Evolutionary conservation across 768 basidiomycete genomes (phyloP), one percentile per base, ranked within the genome.

Genomic region (Phanerochaete carnosa): DNA sequence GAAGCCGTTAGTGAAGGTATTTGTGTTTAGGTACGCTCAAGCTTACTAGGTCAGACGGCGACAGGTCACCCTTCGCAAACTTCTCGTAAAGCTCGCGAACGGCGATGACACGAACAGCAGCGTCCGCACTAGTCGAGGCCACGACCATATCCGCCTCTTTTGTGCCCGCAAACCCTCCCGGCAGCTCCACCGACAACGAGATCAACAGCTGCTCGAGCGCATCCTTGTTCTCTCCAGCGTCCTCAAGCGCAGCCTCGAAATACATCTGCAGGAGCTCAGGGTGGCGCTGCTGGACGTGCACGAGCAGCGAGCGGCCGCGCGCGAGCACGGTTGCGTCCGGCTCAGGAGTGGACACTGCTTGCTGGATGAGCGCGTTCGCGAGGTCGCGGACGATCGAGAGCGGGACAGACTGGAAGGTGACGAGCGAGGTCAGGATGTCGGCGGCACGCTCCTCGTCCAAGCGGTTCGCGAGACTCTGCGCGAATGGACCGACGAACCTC

Each of bases 251-350:
- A 2, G 72, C 69, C 5, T 81, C 74, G 7, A 80, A 77, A 11
- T 70, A 72, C 4, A 72, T 68, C 30, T 78, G 77, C 51, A 92
- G 75, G 2, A 82, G 63, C 0, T 74, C 66, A 0, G 87, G 81
- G 65, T 90, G 77, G 22, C 89, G 84, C 65, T 92, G 92, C 55
- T 89, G 82, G 12, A 93, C 70, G 26, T 76, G 74, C 9, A 80
- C 77, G 37, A 94, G 76, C 0, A 91, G 67, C 19, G 63, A 56
- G 9, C 63, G 59, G 15, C 39, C 62, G 15, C 64, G 66, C 11
- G 56, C 30, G 2, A 30, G 39, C 6, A 15, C 32, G n/a, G 47
- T 58, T 12, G 33, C 3, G 11, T 57, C 52, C n/a, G 51, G 11
- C 19, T 52, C 37, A 5, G 15, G 35, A 4, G 50, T 26, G 7